Evolutionary conservation across 1,139 yeast genomes (phyloP), one percentile per base, ranked within the genome.

Genomic region (Hemisphaericaspora lyxosophila): DNA sequence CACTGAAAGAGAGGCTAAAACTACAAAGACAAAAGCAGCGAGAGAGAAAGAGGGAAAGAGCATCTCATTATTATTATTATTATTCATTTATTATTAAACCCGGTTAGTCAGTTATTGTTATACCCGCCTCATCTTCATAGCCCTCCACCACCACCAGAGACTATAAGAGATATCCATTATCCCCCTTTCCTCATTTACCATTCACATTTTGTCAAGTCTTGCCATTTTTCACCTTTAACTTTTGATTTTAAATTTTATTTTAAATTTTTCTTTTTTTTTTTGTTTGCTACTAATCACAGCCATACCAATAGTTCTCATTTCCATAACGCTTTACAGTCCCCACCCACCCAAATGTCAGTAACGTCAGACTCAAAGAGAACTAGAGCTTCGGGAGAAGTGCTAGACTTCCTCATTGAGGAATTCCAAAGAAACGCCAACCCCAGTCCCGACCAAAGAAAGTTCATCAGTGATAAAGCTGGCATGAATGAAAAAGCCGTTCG

Each of bases 401-500:
- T 89, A 38, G 83, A 78, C 36, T 73, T 77, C 33, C 71, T 90
- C 40, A 74, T 85, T 34, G 69, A 70, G 26, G 95, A 88, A 55
- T 88, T 87, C 57, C 79, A 78, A 36, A 67, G 64, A 41, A 86
- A 86, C 51, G 85, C 88, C 22, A 84, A 82, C 50, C 92, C 92
- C 1, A 67, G 75, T 32, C 78, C 86, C 0, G 78, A 79, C 30
- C 75, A 78, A 35, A 65, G 97, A 31, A 84, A 80, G 53, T 79
- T 73, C 31, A 83, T 90, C 34, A 82, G 95, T 34, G 78, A 74
- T 6, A 73, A 73, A 44, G 87, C 95, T 2, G 86, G 85, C 33
- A 85, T 90, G 92, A 80, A 92, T 7, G 96, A 89, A 53, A 77
- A 95, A 48, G 89, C 95, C 4, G 96, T 90, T 3, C 75, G 96